Evolutionary conservation across 2,329 filamentous ascomycete genomes (phyloP), one percentile per base, ranked within the genome.

Genomic region (Rutstroemia sydowiana): DNA sequence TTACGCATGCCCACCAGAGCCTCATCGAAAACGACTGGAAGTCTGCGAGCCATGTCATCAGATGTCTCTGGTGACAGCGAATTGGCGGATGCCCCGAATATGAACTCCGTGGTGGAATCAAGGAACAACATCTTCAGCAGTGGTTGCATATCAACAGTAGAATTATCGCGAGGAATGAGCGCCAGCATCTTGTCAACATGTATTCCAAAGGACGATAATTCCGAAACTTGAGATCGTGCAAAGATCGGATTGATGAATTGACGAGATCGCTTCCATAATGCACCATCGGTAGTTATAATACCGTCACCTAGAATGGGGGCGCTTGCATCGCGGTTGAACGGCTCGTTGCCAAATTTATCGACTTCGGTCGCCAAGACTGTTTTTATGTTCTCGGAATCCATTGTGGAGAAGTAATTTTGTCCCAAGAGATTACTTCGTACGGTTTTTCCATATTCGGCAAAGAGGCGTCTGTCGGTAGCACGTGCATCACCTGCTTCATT

Each of bases 41-140:
- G 23, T 26, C 23, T 4, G 4, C 23, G 23, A 4, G 23, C 23
- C 4, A 26, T 8, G 23, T 8, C 8, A 26, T 26, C 23, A 4
- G 8, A 26, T 4, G 23, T 26, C 4, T 26, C 23, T 26, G 53
- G 45, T 3, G 48, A 48, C 9, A 55, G 23, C 52, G 71, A 3
- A 80, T 51, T 49, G 8, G 47, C 51, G 1, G 51, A 53, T 23
- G 51, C 48, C 13, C 54, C 51, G 37, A 56, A 56, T 13, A 56
- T 48, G 18, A 56, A 56, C 23, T 53, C 5, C 47, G 23, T 26
- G 23, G 23, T 21, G 32, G 79, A 77, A 54, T 87, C 82, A 11
- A 86, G 71, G 0, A 82, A 84, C 60, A 85, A 73, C 42, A 75
- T 73, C 61, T 85, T 84, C 61, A 85, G 81, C 7, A 83, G 66